These are phyloP conservation scores for Pyrenophora tritici-repentis DNA, from an alignment of 2,329 filamentous ascomycete genomes.

Conservation along the genomic window DNA sequence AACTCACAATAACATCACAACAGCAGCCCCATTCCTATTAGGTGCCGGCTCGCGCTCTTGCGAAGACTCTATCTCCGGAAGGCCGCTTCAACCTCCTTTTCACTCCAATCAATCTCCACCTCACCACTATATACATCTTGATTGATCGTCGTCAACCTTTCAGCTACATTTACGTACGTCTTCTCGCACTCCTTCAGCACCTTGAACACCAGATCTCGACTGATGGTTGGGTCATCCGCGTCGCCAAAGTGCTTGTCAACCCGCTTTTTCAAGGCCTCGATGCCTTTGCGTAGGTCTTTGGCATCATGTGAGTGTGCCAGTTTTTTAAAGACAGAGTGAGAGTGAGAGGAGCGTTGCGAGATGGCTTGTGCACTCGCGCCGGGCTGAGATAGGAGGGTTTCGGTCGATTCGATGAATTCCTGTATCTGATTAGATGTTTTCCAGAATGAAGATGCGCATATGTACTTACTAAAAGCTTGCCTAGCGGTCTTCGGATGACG, in stretches of 20 bases:
- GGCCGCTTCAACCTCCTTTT: constrained; percentile 35
- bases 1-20: constrained; percentile 3
- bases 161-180: constrained; percentile 60
- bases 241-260: constrained; percentile 98
- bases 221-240: constrained; percentile 73
- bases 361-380: constrained; percentile 61
- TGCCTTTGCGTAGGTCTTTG: constrained; percentile 86
- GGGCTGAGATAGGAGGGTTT: constrained; percentile 67
- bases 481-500: constrained; percentile 85
- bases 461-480: constrained; percentile 71
- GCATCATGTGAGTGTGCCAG: constrained; percentile 77
- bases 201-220: constrained; percentile 62
- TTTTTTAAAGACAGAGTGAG: constrained; percentile 83
- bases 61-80: constrained; percentile 35
- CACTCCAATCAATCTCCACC: constrained; percentile 49
- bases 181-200: constrained; percentile 65
- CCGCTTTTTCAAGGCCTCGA: constrained; percentile 84
- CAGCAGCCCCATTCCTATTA: constrained; percentile 11
- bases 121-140: constrained; percentile 54
- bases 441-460: background rate
- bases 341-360: constrained; percentile 80
- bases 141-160: constrained; percentile 52
- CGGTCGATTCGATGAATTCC: constrained; percentile 89
- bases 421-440: constrained; percentile 27
- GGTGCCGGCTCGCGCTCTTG: constrained; percentile 21